Conservation (phyloP, 148 eudicot species). For the Cornus controversa region DNA sequence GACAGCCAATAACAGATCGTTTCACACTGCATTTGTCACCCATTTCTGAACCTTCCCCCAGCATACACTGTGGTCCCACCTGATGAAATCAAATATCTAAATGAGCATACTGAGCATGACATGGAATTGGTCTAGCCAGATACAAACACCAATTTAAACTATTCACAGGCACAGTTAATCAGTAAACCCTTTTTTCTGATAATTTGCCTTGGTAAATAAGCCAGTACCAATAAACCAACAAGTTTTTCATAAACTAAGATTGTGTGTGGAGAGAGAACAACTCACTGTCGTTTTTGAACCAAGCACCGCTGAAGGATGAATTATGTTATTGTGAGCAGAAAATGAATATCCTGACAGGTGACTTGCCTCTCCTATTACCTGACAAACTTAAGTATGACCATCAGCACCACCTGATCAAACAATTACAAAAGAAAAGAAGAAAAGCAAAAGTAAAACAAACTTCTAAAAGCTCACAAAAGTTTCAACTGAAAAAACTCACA, state of each 20-base stretch:
- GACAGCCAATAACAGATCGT: constrained; percentile 91
- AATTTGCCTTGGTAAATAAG: neutral
- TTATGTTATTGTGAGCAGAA: constrained; percentile 78
- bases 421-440: neutral
- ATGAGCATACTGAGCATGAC: constrained; percentile 5
- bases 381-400: constrained; percentile 13
- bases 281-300: constrained; percentile 93
- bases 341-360: constrained; percentile 82
- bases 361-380: constrained; percentile 92
- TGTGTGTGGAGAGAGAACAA: constrained; percentile 1
- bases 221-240: neutral
- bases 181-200: too few relatives aligned
- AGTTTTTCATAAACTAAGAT: neutral
- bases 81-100: constrained; percentile 26
- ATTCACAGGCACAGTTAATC: neutral
- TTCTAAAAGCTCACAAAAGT: neutral
- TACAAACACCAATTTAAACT: neutral
- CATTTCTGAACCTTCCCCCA: constrained; percentile 96
- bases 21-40: constrained; percentile 97
- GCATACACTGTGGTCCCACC: constrained; percentile 96
- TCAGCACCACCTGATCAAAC: constrained; percentile 5
- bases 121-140: neutral
- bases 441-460: constrained; percentile 4
- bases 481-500: constrained; percentile 49
- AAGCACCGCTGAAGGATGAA: constrained; percentile 83